These are phyloP conservation scores for Aureobasidium sp. DNA, from an alignment of 2,329 filamentous ascomycete species.

Conservation along the genomic window DNA sequence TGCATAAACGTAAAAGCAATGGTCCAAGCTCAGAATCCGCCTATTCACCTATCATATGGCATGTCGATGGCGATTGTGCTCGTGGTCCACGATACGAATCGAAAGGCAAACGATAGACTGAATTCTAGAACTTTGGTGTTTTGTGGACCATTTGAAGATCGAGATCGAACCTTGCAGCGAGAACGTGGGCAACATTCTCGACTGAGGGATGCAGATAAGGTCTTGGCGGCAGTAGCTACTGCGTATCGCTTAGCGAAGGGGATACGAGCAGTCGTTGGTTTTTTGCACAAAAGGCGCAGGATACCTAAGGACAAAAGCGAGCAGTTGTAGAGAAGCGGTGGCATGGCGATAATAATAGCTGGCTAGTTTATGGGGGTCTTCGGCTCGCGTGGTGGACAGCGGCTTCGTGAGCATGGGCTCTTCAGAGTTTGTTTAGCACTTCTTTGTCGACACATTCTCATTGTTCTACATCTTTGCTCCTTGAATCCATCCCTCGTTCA, in stretches of 20 bases:
- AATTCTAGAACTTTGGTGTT: not conserved
- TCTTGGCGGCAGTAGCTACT: not conserved
- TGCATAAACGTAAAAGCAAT: not conserved
- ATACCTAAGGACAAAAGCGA: not conserved
- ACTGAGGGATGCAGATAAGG: too few relatives aligned
- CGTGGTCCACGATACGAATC: not conserved
- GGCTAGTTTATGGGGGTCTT: not conserved
- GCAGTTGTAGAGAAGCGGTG: not conserved
- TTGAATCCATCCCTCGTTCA: not conserved
- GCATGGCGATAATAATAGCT: not conserved
- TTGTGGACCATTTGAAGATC: not conserved
- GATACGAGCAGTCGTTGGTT: not conserved
- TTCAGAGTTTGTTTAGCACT: slow-evolving; percentile 4
- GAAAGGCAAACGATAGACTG: not conserved
- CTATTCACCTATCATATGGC: not conserved
- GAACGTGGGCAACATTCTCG: not conserved
- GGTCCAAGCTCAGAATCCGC: not conserved
- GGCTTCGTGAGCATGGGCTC: not conserved
- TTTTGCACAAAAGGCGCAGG: not conserved
- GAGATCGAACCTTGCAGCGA: not conserved
- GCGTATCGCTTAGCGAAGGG: not conserved
- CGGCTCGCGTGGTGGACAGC: not conserved
- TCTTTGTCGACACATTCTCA: not conserved
- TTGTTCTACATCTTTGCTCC: not conserved
- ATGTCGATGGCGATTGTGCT: not conserved